phyloP scores from a whole-genome alignment of 1,284 basidiomycete species.

The Ganoderma leucocontextum region DNA sequence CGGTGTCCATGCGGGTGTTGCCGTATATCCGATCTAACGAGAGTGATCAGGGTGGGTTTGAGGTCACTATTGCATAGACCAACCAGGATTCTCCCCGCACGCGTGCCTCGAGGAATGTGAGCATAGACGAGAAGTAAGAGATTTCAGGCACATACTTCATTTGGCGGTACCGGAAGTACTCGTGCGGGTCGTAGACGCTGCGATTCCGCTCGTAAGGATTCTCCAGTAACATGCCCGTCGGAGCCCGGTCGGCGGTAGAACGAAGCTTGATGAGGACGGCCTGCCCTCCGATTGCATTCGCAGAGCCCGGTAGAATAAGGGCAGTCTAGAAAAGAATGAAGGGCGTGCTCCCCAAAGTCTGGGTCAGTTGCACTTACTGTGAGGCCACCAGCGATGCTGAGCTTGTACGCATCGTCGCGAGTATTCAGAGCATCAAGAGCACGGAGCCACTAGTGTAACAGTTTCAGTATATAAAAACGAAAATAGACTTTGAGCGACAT shows the following conservation, averaged over 20 bases:
- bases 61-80: neutral
- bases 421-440: constrained; percentile 55
- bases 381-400: constrained; percentile 55
- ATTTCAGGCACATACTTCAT: constrained; percentile 45
- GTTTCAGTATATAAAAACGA: neutral
- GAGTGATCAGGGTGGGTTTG: neutral
- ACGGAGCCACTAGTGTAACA: constrained; percentile 47
- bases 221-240: constrained; percentile 57
- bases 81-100: constrained; percentile 47
- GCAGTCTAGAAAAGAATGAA: constrained; percentile 36
- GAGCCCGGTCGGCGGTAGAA: constrained; percentile 51
- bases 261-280: constrained; percentile 61
- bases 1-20: constrained; percentile 66
- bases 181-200: constrained; percentile 36
- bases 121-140: neutral
- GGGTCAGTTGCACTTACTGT: constrained; percentile 36
- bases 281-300: constrained; percentile 51
- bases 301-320: constrained; percentile 57
- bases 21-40: constrained; percentile 41
- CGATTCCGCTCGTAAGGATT: constrained; percentile 52
- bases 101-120: constrained; percentile 32
- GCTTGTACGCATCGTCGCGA: constrained; percentile 47
- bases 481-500: neutral
- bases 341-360: neutral
- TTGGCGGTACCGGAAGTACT: constrained; percentile 55